Evolutionary conservation across 2,329 filamentous ascomycete species (phyloP).

Genomic region (Magnaporthales sp.): DNA sequence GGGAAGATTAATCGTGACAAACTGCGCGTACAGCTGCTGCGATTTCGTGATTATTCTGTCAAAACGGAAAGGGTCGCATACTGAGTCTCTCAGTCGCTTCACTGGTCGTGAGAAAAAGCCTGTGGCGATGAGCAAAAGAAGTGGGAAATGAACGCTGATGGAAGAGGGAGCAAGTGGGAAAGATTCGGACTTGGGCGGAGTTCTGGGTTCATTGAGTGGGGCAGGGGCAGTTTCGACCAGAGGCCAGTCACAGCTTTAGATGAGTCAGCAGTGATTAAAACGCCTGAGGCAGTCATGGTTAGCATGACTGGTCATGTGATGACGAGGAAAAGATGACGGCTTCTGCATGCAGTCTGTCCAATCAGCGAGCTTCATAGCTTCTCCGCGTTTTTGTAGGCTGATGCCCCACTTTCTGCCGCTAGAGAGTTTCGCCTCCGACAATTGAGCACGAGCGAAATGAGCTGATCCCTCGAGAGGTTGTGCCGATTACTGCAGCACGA

Average conservation of each 20-base stretch:
- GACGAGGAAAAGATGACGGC: neutral
- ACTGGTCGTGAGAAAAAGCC: neutral
- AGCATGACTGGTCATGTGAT: neutral
- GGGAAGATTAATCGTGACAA: neutral
- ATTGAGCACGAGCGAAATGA: neutral
- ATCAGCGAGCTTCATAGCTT: neutral
- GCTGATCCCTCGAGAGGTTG: neutral
- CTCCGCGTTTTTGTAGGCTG: neutral
- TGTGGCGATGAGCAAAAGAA: neutral
- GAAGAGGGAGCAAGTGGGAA: neutral
- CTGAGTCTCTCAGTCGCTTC: neutral
- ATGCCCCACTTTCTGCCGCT: neutral
- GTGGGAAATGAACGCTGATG: neutral
- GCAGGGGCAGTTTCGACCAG: neutral
- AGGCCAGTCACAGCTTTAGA: neutral
- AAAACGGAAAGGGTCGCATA: neutral
- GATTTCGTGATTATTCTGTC: neutral
- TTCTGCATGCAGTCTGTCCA: neutral
- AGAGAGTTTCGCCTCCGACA: neutral
- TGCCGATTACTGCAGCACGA: neutral
- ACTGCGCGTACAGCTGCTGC: neutral
- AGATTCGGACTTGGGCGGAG: neutral
- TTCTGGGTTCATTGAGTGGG: neutral
- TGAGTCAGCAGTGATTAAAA: neutral
- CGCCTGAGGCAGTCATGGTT: neutral